Evolutionary conservation across 1,284 basidiomycete species (phyloP).

Genomic region (Paramarasmius palmivorus): DNA sequence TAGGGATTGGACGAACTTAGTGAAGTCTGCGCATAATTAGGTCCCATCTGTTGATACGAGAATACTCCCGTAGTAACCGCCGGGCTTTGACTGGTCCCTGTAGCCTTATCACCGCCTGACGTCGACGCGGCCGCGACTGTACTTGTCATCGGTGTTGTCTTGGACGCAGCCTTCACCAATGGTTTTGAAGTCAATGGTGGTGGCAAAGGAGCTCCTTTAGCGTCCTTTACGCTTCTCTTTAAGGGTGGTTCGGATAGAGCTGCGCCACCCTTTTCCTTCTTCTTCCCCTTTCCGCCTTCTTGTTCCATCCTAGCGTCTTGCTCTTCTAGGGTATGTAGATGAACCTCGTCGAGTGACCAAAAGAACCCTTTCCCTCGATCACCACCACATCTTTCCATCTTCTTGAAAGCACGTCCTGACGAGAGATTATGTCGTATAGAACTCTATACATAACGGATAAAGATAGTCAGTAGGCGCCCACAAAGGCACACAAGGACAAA

Average conservation of each 20-base stretch:
- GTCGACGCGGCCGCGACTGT: conserved; percentile 9
- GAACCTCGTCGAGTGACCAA: conserved; percentile 83
- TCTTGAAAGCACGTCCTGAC: conserved; percentile 85
- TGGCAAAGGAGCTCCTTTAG: conserved; percentile 53
- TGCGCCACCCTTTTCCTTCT: conserved; percentile 52
- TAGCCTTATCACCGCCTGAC: conserved; percentile 9
- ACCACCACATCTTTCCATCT: conserved; percentile 80
- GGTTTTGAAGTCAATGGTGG: conserved; percentile 68
- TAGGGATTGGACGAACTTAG: conserved; percentile 40
- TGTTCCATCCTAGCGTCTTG: conserved; percentile 57
- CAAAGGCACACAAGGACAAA: conserved; percentile 13
- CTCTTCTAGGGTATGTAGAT: conserved; percentile 65
- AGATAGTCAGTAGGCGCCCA: conserved; percentile 16
- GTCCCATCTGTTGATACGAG: conserved; percentile 32
- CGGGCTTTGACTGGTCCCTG: neutral
- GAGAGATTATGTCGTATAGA: conserved; percentile 92
- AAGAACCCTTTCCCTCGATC: conserved; percentile 89
- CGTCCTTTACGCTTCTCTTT: conserved; percentile 65
- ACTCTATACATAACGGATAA: conserved; percentile 58
- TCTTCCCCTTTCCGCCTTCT: conserved; percentile 34
- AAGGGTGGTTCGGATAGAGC: conserved; percentile 57
- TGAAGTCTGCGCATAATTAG: conserved; percentile 22
- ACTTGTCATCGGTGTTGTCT: conserved; percentile 2
- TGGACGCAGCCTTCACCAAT: conserved; percentile 34
- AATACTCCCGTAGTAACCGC: conserved; percentile 24